These are phyloP conservation scores for Phytophthora colocasiae DNA, from an alignment of 352 stramenopile genomes.

Conservation along the genomic window DNA sequence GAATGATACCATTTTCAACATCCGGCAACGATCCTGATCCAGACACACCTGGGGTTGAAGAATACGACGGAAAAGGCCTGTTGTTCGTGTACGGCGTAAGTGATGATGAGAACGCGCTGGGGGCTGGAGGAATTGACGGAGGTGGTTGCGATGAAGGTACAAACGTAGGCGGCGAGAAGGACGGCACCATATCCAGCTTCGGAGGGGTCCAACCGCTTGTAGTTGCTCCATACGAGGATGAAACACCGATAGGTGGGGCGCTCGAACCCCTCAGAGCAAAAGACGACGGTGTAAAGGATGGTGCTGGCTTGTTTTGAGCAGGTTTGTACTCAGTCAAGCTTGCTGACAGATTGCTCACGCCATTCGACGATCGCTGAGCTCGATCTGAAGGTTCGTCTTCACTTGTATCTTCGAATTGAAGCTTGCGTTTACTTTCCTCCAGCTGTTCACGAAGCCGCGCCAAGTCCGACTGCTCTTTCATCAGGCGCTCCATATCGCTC, in stretches of 20 bases:
- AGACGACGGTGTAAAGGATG: slow-evolving; percentile 32
- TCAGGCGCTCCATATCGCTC: slow-evolving; percentile 62
- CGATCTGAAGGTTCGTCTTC: slow-evolving; percentile 6
- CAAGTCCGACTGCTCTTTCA: slow-evolving; percentile 78
- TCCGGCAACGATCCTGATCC: slow-evolving; percentile 37
- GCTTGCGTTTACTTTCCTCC: slow-evolving; percentile 73
- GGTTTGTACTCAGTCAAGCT: slow-evolving; percentile 37
- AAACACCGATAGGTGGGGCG: background rate
- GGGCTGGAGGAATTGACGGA: slow-evolving; percentile 18
- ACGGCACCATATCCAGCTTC: slow-evolving; percentile 41
- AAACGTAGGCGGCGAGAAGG: slow-evolving; percentile 37
- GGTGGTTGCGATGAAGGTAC: slow-evolving; percentile 21
- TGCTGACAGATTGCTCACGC: background rate
- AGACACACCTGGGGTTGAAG: slow-evolving; percentile 8
- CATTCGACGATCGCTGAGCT: slow-evolving; percentile 14
- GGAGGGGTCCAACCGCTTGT: slow-evolving; percentile 34
- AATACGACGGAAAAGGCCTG: slow-evolving; percentile 24
- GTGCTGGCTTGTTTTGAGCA: slow-evolving; percentile 10
- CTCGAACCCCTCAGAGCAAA: slow-evolving; percentile 29
- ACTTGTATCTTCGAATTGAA: slow-evolving; percentile 44
- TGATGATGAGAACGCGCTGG: slow-evolving; percentile 34
- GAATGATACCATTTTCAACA: slow-evolving; percentile 69
- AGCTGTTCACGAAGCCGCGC: slow-evolving; percentile 63
- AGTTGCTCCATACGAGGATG: slow-evolving; percentile 20
- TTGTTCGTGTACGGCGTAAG: slow-evolving; percentile 35